Evolutionary conservation across 768 basidiomycete genomes (phyloP).

Genomic region (Daedalea quercina): DNA sequence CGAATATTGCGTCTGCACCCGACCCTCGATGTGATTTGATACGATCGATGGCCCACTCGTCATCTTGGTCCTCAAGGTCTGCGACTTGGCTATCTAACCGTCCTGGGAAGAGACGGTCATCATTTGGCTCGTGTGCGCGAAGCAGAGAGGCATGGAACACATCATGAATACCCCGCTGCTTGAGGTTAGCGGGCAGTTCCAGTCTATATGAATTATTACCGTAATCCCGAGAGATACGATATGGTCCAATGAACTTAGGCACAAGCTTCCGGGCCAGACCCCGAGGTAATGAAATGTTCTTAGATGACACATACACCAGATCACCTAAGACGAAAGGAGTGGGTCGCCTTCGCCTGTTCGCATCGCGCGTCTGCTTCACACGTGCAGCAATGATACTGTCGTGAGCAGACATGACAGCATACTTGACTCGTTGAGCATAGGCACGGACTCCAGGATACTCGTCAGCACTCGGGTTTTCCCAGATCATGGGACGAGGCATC

Average conservation of each 20-base stretch:
- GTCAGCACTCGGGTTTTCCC: slow-evolving; percentile 16
- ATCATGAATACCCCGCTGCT: slow-evolving; percentile 22
- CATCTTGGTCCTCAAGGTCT: slow-evolving; percentile 14
- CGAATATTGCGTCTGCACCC: slow-evolving; percentile 21
- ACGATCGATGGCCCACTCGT: slow-evolving; percentile 23
- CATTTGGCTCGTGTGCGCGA: slow-evolving; percentile 21
- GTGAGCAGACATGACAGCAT: slow-evolving; percentile 26
- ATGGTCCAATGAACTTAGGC: slow-evolving; percentile 35
- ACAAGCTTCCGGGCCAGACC: slow-evolving; percentile 27
- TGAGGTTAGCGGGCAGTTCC: slow-evolving; percentile 23
- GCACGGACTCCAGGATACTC: slow-evolving; percentile 20
- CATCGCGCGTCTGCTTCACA: slow-evolving; percentile 23
- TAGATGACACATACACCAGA: slow-evolving; percentile 31
- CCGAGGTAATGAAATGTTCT: slow-evolving; percentile 29
- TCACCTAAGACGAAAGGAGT: slow-evolving; percentile 18
- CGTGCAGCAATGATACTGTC: slow-evolving; percentile 30
- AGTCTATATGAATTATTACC: slow-evolving; percentile 22
- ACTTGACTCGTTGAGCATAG: slow-evolving; percentile 20
- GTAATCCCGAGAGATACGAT: slow-evolving; percentile 17
- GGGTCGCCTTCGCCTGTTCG: slow-evolving; percentile 20
- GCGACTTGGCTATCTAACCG: slow-evolving; percentile 17
- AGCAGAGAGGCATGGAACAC: slow-evolving; percentile 31
- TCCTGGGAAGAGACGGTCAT: slow-evolving; percentile 32
- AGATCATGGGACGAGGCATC: slow-evolving; percentile 21
- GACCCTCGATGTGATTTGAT: slow-evolving; percentile 22